Base-by-base conservation (phyloP, 2,329 filamentous ascomycete species). In the Fusarium protoensiforme region DNA sequence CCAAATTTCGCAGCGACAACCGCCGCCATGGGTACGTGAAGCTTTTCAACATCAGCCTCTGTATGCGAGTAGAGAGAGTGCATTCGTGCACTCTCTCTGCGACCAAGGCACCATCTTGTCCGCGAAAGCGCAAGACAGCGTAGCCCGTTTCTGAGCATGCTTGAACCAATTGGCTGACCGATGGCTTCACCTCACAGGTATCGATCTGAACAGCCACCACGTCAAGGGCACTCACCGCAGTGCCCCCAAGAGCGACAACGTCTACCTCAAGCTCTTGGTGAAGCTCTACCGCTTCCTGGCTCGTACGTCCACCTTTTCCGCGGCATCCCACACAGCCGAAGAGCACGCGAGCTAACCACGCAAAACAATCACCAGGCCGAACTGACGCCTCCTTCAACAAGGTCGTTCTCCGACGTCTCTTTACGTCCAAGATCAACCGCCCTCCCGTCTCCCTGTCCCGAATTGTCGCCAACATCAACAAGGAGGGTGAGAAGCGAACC, bases 311-410 rank as follows among this genome's bases (percentile, higher is more conserved):
- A 90, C 74, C n/a, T 14, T 20, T 46, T 9, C 51, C 31, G 51
- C 27, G 36, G 18, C 20, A 22, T 22, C 41, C 20, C 24, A 24
- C 24, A 57, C 54, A 63, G 54, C 10, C 54, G 58, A 62, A 43
- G 41, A 63, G 35, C 20, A 46, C 58, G 24, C 58, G 41, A 60
- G 60, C 66, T 76, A 72, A 74, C 61, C 57, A 57, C 27, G 9
- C 5, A 4, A 48, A 39, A 22, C 22, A 36, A 35, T n/a, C 54
- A 39, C 7, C 63, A 97, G 94, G 95, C 88, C 95, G 96, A 84
- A 99, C 96, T 84, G 96, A 98, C 86, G 91, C 94, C 78, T 91
- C 91, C 88, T 99, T 99, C 94, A 99, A 99, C 93, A 97, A 98
- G 91, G 94, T 96, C 82, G 92, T 99, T 84, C 94, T 99, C 82